Base-by-base conservation (phyloP, 495 filamentous ascomycete species). In the Filosporella fistucella region DNA sequence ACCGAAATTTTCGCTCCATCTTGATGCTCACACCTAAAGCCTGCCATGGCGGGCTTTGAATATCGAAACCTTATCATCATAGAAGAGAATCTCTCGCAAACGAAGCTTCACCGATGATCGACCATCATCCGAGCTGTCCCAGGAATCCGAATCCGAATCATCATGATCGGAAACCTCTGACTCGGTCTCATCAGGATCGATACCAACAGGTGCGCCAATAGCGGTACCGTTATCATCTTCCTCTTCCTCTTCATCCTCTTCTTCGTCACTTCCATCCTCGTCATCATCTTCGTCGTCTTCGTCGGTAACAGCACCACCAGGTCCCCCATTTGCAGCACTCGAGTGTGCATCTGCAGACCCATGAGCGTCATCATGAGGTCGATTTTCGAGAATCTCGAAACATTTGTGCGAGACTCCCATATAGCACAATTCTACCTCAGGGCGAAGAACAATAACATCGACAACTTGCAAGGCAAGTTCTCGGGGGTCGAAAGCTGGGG, bases 401-500 rank as follows among this genome's bases (percentile, higher is more conserved):
- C 91, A 96, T 63, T 94, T 95, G 6, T 63, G 67, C 25, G 74
- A 68, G 37, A 95, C 77, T n/a, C 88, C 91, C 49, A 93, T 70
- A 57, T 95, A 95, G 54, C 81, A 87, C 12, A 96, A 68, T 52
- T 84, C 82, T 21, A 95, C 79, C 50, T 96, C 90, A 0, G 87
- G 85, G n/a, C 89, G 78, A 25, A 96, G 73, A 34, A 85, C 83
- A 46, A 95, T 85, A 21, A 94, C 86, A 61, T 96, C 88, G 25
- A 90, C 70, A 38, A 95, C 80, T 54, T 94, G 85, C 29, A 88
- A 62, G 2, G 88, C 88, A n/a, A 95, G 72, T 61, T 96, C 91
- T 49, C 76, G 77, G 4, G 79, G 69, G 22, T 81, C 78, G 42
- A 75, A 69, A 41, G 68, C 69, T 8, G 66, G 64, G 32, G 82